Base-by-base conservation (phyloP, 441 rosid genomes). In the Capsella rubella region DNA sequence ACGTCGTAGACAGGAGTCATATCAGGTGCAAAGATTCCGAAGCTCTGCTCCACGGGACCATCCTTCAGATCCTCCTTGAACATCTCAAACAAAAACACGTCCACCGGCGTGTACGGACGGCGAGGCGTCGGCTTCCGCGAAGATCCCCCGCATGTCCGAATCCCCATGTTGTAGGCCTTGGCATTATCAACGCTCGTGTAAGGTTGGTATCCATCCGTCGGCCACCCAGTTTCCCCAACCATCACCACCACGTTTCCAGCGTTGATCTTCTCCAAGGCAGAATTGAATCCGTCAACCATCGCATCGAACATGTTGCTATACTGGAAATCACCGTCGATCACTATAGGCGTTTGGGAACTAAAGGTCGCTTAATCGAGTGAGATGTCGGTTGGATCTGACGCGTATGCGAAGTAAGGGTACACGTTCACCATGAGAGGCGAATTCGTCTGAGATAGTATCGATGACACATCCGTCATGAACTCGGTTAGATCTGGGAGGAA, bases 11-110 rank as follows among this genome's bases (percentile, higher is more conserved):
- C 66, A 0, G 81, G 85, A 37, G 73, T 35, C 85, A 50, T 77
- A 53, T 74, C 68, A 53, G 79, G 67, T 47, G 40, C 4, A 32
- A 79, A 79, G 27, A 79, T 49, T 10, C 78, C 83, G 4, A 82
- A 82, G 65, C 79, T 79, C 72, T 79, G 83, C 61, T 79, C 85
- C n/a, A 73, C 79, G 15, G 67, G 63, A 15, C 56, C 51, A 13
- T 55, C 34, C 65, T 80, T 82, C 64, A 46, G 16, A 62, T 80
- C 14, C 66, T 82, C 82, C 2, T 35, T 77, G 50, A 82, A 82
- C 85, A 80, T 77, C 9, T 16, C 82, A 15, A 77, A 82, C 40
- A 67, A n/a, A 63, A 77, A 80, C 3, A 40, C 13, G 1, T 64
- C 71, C 32, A 77, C 47, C 8, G 34, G 0, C 3, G 35, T 31